phyloP scores from a whole-genome alignment of 805 yeast genomes.

The Ogataea saltuana region DNA sequence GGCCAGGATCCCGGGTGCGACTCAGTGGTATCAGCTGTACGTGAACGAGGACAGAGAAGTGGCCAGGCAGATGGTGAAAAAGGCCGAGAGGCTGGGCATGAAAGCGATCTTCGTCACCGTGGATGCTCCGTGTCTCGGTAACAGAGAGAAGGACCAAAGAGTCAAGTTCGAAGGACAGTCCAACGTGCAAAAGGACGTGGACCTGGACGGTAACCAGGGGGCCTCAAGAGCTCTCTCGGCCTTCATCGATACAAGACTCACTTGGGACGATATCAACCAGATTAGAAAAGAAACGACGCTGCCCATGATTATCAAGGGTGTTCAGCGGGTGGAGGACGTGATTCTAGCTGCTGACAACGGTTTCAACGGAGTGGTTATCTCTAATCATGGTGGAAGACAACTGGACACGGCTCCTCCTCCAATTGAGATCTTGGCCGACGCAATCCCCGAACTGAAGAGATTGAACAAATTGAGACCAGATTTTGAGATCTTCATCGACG shows the following conservation, averaged over 20 bases:
- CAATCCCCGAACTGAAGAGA: slow-evolving; percentile 50
- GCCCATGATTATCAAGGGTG: slow-evolving; percentile 78
- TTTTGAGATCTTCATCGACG: slow-evolving; percentile 63
- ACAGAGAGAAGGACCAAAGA: slow-evolving; percentile 67
- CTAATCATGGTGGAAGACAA: slow-evolving; percentile 91
- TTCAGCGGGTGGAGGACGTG: slow-evolving; percentile 82
- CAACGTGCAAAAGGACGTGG: slow-evolving; percentile 44
- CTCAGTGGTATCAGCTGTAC: slow-evolving; percentile 88
- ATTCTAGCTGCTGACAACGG: slow-evolving; percentile 71
- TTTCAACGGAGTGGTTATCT: slow-evolving; percentile 73
- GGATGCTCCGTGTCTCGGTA: slow-evolving; percentile 90
- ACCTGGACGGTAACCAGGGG: slow-evolving; percentile 70
- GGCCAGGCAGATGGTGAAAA: slow-evolving; percentile 59
- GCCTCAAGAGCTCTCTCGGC: slow-evolving; percentile 86
- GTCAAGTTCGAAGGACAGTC: slow-evolving; percentile 41
- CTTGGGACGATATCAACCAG: slow-evolving; percentile 65
- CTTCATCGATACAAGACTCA: slow-evolving; percentile 70
- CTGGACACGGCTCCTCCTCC: slow-evolving; percentile 81
- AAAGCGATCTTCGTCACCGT: slow-evolving; percentile 86
- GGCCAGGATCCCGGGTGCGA: slow-evolving; percentile 63
- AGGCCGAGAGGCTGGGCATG: slow-evolving; percentile 73
- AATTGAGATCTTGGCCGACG: slow-evolving; percentile 71
- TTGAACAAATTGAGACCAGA: slow-evolving; percentile 48
- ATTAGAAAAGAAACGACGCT: slow-evolving; percentile 56
- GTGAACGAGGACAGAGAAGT: slow-evolving; percentile 76